Percentiles rank a stretch among this genome's conserved stretches.
These are phyloP conservation scores for Puccinia horiana DNA, from an alignment of 1,284 basidiomycete genomes.

Conservation along the genomic window DNA sequence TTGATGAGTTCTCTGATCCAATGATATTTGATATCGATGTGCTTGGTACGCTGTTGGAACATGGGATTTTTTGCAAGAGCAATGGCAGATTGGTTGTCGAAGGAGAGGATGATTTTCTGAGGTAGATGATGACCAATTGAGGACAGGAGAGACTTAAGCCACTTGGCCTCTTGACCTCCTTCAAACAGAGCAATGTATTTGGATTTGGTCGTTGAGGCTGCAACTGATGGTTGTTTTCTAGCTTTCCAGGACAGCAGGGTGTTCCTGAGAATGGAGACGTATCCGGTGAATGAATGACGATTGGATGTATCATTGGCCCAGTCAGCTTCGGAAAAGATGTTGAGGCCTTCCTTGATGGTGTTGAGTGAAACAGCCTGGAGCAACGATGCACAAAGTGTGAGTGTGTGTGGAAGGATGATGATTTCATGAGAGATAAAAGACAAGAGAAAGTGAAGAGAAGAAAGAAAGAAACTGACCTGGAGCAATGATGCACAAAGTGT, in stretches of 20 bases:
- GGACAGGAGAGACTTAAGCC: not conserved
- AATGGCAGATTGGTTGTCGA: conserved; percentile 50
- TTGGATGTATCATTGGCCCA: not conserved
- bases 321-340: not conserved
- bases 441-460: no score
- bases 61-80: conserved; percentile 48
- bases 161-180: conserved; percentile 2
- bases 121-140: not conserved
- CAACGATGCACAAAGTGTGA: no score
- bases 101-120: not conserved
- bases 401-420: no score
- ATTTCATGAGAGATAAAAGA: no score
- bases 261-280: not conserved
- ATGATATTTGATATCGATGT: conserved; percentile 49
- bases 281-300: not conserved
- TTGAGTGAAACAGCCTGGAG: no score
- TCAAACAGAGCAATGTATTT: conserved; percentile 1
- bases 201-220: not conserved
- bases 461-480: no score
- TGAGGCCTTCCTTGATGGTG: no score
- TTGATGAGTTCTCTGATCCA: conserved; percentile 46
- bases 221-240: not conserved
- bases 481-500: no score
- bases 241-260: not conserved
- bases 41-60: no score